Evolutionary conservation across 495 filamentous ascomycete genomes (phyloP), one percentile per base, ranked within the genome.

Genomic region (Parathielavia hyrcaniae): DNA sequence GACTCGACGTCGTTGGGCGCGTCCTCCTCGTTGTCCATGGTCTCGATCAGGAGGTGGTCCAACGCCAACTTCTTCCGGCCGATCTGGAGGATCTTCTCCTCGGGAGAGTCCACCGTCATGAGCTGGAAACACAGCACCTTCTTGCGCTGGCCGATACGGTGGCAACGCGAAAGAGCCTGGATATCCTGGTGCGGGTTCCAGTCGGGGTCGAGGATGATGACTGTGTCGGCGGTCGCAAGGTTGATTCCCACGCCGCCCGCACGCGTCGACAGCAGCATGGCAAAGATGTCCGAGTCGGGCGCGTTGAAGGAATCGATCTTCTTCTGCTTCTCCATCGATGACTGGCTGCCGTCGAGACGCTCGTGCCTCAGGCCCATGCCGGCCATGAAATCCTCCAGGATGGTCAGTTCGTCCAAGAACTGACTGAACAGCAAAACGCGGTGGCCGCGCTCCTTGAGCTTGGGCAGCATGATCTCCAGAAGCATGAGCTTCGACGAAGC

Each of bases 121-220:
- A 99, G 72, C 66, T 97, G 91, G 67, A 96, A 96, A 47, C 95
- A 91, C 8, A 97, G 77, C 5, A 99, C 93, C 60, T 93, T 96
- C 62, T 96, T 92, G 66, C 88, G 86, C 69, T 99, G 93, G 0
- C 93, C 93, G 54, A 99, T 97, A 34, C 93, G 84, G 70, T 99
- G 93, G 22, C 92, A 95, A 59, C 93, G 85, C 9, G 90, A 95
- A 6, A 97, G 73, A 0, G 93, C 93, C 71, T 99, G 93, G 60
- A 97, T 89, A 66, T 99, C 93, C 69, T 97, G 93, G 64, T 97
- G 93, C 0, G 93, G 93, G 62, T 99, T 99, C 75, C 96, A 97
- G 65, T 99, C 93, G 0, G 93, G 95, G 66, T 99, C 93, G 62
- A 97, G 84, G 49, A 99, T 96, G 53, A 99, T 97, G 60, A 99